phyloP scores from a whole-genome alignment of 257 asterid species.

The Penstemon eatonii region DNA sequence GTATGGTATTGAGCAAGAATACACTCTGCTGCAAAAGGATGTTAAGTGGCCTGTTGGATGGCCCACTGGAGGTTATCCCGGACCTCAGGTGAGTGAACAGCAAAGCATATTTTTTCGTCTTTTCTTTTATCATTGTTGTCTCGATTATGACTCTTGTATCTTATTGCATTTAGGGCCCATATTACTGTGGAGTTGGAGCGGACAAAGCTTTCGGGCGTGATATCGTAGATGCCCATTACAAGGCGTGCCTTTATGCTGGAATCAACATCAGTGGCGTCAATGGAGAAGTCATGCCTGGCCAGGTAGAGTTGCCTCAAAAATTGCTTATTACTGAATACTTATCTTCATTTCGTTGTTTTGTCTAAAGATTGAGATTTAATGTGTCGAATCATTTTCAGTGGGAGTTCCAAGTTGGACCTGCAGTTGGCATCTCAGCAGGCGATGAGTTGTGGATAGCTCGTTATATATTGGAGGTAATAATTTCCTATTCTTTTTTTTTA shows the following conservation, averaged over 20 bases:
- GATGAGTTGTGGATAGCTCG: slow-evolving; percentile 94
- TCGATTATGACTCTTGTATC: neutral
- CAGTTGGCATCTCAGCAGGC: slow-evolving; percentile 85
- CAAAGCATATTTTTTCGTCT: neutral
- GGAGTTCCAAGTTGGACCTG: slow-evolving; percentile 98
- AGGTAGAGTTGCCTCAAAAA: slow-evolving; percentile 38
- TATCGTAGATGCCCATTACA: slow-evolving; percentile 78
- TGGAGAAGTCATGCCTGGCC: slow-evolving; percentile 97
- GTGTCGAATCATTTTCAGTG: slow-evolving; percentile 42
- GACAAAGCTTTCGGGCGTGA: slow-evolving; percentile 92
- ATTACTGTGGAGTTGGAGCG: slow-evolving; percentile 85
- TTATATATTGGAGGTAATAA: slow-evolving; percentile 77
- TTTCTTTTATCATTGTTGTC: neutral
- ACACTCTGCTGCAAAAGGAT: slow-evolving; percentile 74
- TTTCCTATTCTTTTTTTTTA: neutral
- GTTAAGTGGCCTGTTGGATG: slow-evolving; percentile 94
- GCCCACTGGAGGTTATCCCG: slow-evolving; percentile 91
- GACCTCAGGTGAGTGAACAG: slow-evolving; percentile 73
- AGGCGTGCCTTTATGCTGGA: slow-evolving; percentile 83
- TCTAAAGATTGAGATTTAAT: neutral
- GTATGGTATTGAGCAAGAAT: slow-evolving; percentile 98
- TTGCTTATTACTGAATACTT: neutral
- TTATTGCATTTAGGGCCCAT: slow-evolving; percentile 62
- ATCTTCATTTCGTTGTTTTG: neutral
- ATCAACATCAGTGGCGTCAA: slow-evolving; percentile 88